Conservation (phyloP, 1,284 basidiomycete species). For the Apiotrichum gracile region DNA sequence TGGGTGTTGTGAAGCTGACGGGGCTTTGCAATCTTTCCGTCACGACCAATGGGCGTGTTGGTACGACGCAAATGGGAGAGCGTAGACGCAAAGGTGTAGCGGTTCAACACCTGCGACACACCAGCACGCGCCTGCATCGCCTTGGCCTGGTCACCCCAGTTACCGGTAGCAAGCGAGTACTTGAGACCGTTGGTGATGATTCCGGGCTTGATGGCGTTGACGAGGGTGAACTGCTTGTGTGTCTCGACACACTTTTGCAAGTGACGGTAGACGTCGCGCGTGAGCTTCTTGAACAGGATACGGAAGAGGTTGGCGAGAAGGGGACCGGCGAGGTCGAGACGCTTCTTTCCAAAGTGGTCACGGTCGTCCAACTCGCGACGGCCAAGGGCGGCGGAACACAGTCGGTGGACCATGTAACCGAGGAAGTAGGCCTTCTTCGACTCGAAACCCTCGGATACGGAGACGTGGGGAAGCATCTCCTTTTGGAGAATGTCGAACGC, state of each 20-base stretch:
- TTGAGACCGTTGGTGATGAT: slow-evolving; percentile 98
- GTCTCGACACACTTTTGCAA: slow-evolving; percentile 98
- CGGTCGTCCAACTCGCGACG: slow-evolving; percentile 95
- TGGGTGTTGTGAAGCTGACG: slow-evolving; percentile 99
- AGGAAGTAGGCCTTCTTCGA: slow-evolving; percentile 99
- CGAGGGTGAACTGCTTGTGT: slow-evolving; percentile 90
- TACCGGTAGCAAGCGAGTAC: slow-evolving; percentile 96
- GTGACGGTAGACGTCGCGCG: slow-evolving; percentile 94
- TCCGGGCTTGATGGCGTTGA: slow-evolving; percentile 86
- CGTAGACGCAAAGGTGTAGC: slow-evolving; percentile 98
- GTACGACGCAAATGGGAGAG: slow-evolving; percentile 95
- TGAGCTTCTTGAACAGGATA: slow-evolving; percentile 95
- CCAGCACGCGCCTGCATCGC: slow-evolving; percentile 96
- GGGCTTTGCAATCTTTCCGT: slow-evolving; percentile 98
- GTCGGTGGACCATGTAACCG: slow-evolving; percentile 99
- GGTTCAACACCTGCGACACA: slow-evolving; percentile 96
- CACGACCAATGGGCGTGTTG: slow-evolving; percentile 95
- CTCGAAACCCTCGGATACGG: slow-evolving; percentile 91
- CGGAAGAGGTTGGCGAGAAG: slow-evolving; percentile 92
- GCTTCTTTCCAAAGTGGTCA: slow-evolving; percentile 99
- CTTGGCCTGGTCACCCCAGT: slow-evolving; percentile 99
- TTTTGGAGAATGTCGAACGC: slow-evolving; percentile 98
- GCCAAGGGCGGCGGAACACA: slow-evolving; percentile 87
- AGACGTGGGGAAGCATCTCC: slow-evolving; percentile 97
- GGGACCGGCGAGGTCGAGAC: slow-evolving; percentile 92